Conservation (phyloP, 2,329 filamentous ascomycete species). For the Penicillium italicum region DNA sequence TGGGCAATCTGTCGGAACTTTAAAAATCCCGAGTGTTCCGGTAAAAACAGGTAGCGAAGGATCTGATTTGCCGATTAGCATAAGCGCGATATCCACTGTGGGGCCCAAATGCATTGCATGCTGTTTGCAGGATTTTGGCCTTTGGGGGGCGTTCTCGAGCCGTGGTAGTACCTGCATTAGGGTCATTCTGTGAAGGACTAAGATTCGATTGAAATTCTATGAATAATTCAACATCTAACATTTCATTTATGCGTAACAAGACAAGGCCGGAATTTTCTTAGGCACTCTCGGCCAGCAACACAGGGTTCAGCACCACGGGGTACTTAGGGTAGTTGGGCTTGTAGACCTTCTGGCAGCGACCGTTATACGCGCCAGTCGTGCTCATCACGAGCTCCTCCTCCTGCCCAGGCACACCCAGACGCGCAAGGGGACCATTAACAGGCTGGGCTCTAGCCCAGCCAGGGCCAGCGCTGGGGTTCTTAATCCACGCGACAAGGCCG, state of each 20-base stretch:
- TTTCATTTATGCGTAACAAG: not conserved
- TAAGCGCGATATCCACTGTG: not conserved
- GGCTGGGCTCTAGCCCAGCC: not conserved
- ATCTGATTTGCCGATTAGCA: not conserved
- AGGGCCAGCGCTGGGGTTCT: not conserved
- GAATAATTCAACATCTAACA: not conserved
- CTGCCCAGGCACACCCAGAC: not conserved
- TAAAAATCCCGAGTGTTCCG: not conserved
- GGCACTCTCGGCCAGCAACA: not conserved
- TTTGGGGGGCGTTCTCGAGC: not conserved
- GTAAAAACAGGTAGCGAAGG: not conserved
- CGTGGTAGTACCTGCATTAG: not conserved
- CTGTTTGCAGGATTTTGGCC: not conserved
- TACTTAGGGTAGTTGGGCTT: not conserved
- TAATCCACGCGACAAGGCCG: not conserved
- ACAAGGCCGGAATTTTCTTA: not conserved
- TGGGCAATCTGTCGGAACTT: not conserved
- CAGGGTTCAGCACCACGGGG: not conserved
- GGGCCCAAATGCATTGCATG: not conserved
- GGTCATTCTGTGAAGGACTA: not conserved
- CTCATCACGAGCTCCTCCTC: not conserved
- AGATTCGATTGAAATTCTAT: not conserved
- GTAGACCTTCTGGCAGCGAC: not conserved
- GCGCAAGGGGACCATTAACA: not conserved
- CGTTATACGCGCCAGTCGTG: not conserved